Evolutionary conservation across 108 stramenopile genomes (phyloP).

Genomic region (Cyclotella sp.): DNA sequence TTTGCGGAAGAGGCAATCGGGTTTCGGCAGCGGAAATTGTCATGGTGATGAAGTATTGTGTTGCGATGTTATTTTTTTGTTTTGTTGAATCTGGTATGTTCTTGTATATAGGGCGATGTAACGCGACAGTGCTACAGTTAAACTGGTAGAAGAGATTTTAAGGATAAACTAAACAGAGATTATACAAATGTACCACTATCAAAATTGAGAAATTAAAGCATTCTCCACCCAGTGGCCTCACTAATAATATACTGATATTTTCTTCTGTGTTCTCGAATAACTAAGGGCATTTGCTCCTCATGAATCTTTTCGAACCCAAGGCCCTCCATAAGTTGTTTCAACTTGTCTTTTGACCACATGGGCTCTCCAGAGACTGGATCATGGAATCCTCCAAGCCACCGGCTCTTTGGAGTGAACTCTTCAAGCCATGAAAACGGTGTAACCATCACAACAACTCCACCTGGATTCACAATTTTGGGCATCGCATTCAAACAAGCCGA

Average conservation of each 20-base stretch:
- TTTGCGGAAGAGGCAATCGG: too few species aligned
- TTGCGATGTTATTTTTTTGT: too few species aligned
- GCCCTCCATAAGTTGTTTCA: slow-evolving; percentile 77
- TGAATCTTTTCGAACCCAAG: slow-evolving; percentile 88
- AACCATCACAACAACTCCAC: slow-evolving; percentile 89
- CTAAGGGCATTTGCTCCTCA: slow-evolving; percentile 84
- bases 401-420: slow-evolving; percentile 87
- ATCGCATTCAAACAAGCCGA: slow-evolving; percentile 82
- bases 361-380: slow-evolving; percentile 73
- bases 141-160: too few species aligned
- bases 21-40: too few species aligned
- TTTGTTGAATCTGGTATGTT: too few species aligned
- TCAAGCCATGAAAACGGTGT: slow-evolving; percentile 94
- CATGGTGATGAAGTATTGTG: too few species aligned
- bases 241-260: slow-evolving; percentile 96
- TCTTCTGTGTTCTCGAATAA: slow-evolving; percentile 93
- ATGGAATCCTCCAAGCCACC: slow-evolving; percentile 86
- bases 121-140: too few species aligned
- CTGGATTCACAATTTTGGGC: slow-evolving; percentile 75
- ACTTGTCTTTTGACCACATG: slow-evolving; percentile 75
- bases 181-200: too few species aligned
- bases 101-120: too few species aligned
- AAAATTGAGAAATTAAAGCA: slow-evolving; percentile 13
- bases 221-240: slow-evolving; percentile 91
- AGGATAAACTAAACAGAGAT: too few species aligned